Percentiles rank a stretch among this genome's conserved stretches.
Conservation (phyloP, 1,284 basidiomycete species). For the Ceratobasidium sp. region DNA sequence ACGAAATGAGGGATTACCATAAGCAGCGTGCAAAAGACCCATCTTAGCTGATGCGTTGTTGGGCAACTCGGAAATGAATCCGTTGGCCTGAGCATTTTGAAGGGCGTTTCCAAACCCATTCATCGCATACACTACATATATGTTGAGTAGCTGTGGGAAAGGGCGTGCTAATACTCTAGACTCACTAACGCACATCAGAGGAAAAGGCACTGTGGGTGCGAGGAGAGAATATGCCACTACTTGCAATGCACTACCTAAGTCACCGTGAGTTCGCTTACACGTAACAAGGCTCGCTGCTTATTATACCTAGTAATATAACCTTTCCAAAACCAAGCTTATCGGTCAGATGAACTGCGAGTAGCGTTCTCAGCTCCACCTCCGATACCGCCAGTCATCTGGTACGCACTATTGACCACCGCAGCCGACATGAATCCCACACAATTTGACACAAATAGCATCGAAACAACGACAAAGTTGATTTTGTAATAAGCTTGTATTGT, state of each 20-base stretch:
- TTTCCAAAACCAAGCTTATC: slow-evolving; percentile 67
- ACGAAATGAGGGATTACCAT: slow-evolving; percentile 48
- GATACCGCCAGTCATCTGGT: slow-evolving; percentile 61
- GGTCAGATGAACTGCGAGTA: slow-evolving; percentile 55
- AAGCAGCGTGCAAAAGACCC: slow-evolving; percentile 62
- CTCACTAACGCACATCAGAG: slow-evolving; percentile 45
- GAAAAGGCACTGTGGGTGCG: no score
- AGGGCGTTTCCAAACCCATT: slow-evolving; percentile 65
- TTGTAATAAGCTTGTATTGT: slow-evolving; percentile 61
- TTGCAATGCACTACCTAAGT: no score
- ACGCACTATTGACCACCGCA: neutral
- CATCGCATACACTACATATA: slow-evolving; percentile 54
- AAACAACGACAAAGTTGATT: slow-evolving; percentile 55
- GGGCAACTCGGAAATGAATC: slow-evolving; percentile 58
- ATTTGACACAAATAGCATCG: slow-evolving; percentile 57
- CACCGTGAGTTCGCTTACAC: no score
- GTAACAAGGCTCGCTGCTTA: no score
- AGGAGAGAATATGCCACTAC: no score
- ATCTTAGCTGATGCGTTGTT: slow-evolving; percentile 57
- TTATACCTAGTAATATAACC: slow-evolving; percentile 47
- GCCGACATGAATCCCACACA: slow-evolving; percentile 47
- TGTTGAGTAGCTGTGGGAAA: slow-evolving; percentile 52
- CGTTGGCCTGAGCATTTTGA: slow-evolving; percentile 64
- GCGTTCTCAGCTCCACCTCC: slow-evolving; percentile 55
- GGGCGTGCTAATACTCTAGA: neutral